Evolutionary conservation across 1,284 basidiomycete species (phyloP), one percentile per base, ranked within the genome.

Genomic region (Papiliotrema nemorosa): DNA sequence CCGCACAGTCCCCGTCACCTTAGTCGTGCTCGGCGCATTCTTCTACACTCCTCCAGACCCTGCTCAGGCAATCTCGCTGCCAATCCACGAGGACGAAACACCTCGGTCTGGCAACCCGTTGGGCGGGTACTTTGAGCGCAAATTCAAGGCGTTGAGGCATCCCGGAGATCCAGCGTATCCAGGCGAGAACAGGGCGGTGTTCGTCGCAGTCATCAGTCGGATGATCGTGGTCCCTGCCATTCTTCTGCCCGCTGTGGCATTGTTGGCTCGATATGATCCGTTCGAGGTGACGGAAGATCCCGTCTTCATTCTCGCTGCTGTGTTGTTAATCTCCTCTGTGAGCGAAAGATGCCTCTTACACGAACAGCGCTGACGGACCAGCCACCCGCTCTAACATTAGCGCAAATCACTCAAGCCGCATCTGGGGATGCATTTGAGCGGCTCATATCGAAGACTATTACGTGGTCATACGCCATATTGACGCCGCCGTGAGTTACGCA

Each of bases 21-120:
- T 97, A 34, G 81, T 97, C 53, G 90, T 96, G 7, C 84, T 97
- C 38, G 92, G 92, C 16, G 90, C 88, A 6, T 96, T 93, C 78
- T 96, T 96, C 73, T 85, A 87, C 55, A 58, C 68, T 1, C 71
- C 72, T 4, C 62, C 70, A 5, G 55, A 52, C 3, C 49, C 58
- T 2, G 18, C 26, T 24, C 22, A 35, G 24, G 25, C 49, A 27
- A 53, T 58, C 39, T 5, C 47, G 2, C 49, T 62, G 5, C 45
- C 49, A 10, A 26, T 44, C 10, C 41, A 54, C 22, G 42, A 54
- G 13, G 22, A 33, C 18, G 44, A 20, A 20, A 9, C 39, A 14
- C 33, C 45, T 36, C 25, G 49, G 37, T 21, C 42, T 25, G 35
- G 43, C 4, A 38, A 43, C 33, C 31, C 42, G n/a, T 14, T 47